Evolutionary conservation across 345 rosid species (phyloP).

Genomic region (Euphorbia pulcherrima): DNA sequence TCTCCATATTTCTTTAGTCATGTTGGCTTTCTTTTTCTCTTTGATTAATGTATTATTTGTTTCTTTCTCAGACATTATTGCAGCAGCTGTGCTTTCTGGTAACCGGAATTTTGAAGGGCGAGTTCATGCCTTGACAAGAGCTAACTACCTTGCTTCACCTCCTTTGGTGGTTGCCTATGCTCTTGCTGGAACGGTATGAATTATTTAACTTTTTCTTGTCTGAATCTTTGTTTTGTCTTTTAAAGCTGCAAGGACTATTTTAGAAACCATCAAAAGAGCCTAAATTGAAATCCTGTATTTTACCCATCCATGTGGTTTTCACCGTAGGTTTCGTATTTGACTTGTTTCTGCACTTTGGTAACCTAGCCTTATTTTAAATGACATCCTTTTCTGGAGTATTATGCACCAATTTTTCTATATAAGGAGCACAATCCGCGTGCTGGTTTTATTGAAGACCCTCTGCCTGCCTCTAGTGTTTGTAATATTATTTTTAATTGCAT

Average conservation of each 20-base stretch:
- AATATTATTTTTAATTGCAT: neutral
- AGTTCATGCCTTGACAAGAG: constrained; percentile 95
- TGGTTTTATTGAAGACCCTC: neutral
- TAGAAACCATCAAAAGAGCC: neutral
- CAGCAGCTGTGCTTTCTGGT: constrained; percentile 93
- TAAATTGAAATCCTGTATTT: too few species aligned
- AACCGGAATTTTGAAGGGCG: constrained; percentile 98
- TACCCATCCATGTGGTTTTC: too few species aligned
- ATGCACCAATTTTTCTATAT: neutral
- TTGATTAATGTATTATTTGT: neutral
- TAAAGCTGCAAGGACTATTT: neutral
- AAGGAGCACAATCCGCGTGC: neutral
- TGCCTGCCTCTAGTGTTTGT: neutral
- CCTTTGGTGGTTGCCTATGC: constrained; percentile 98
- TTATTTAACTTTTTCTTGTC: neutral
- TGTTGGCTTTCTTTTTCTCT: neutral
- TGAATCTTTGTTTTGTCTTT: neutral
- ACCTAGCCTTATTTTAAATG: neutral
- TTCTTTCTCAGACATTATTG: constrained; percentile 65
- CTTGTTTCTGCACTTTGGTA: neutral
- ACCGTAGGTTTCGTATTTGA: too few species aligned
- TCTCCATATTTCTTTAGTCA: neutral
- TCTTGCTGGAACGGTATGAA: constrained; percentile 91
- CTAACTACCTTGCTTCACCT: constrained; percentile 98
- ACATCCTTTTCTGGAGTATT: neutral